These are phyloP conservation scores for Jamesozyma gamospora DNA, from an alignment of 805 yeast species.

Conservation along the genomic window DNA sequence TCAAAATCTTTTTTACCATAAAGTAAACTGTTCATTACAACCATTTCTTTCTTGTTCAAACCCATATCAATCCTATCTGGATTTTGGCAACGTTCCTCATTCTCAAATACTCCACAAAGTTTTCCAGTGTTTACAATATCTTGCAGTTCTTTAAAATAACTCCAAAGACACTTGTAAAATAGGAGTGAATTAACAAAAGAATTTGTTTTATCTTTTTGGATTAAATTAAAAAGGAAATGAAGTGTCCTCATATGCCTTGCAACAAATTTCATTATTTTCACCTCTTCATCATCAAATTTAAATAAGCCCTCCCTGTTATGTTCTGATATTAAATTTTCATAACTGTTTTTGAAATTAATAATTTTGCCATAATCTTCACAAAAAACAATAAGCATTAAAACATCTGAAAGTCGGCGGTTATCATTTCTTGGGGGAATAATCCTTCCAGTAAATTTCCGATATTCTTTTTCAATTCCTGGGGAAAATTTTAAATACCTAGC, in stretches of 20 bases:
- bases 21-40: background rate
- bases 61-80: background rate
- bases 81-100: background rate
- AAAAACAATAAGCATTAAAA: background rate
- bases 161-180: background rate
- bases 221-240: no score
- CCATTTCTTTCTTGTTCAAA: background rate
- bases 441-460: background rate
- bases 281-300: background rate
- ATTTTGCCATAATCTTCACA: background rate
- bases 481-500: background rate
- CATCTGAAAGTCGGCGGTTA: background rate
- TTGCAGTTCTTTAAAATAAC: background rate
- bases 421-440: background rate
- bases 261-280: background rate
- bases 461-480: background rate
- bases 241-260: background rate
- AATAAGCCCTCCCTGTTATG: background rate
- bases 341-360: background rate
- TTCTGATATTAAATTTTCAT: background rate
- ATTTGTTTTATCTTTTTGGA: background rate
- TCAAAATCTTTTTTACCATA: background rate
- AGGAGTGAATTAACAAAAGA: background rate
- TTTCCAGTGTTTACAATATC: background rate
- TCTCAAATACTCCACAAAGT: background rate